Evolutionary conservation across 2,329 filamentous ascomycete species (phyloP), one percentile per base, ranked within the genome.

Genomic region (Colletotrichum neosansevieriae): DNA sequence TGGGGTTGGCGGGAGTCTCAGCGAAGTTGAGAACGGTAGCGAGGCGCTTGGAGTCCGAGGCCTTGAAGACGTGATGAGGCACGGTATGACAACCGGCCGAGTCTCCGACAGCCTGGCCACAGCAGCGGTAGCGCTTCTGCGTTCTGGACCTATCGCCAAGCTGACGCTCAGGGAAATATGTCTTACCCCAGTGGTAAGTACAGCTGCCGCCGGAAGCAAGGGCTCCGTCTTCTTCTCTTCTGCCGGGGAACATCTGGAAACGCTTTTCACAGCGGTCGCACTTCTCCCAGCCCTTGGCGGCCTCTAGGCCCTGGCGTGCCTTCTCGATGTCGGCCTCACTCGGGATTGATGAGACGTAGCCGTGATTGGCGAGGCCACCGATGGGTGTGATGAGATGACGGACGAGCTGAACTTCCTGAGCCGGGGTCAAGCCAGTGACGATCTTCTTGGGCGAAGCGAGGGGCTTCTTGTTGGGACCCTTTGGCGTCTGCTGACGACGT

Each of bases 221-320:
- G 2, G 92, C 85, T 0, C 90, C 91, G 51, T 97, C 96, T 72
- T 90, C 86, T 67, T 90, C 87, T 61, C 94, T 88, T 47, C 95
- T 89, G 3, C 94, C 93, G 0, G 94, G 94, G 72, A 97, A 98
- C 3, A 97, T 93, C 75, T 97, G 93, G 75, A 99, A 99, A 21
- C 95, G 90, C 38, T 89, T 89, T 47, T 85, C 85, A 79, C 96
- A 99, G 19, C 96, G 91, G 75, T 97, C 94, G 74, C 96, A 99
- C 57, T 89, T 86, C 80, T 99, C 96, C 85, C 91, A 97, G 54
- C 93, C 93, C 59, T 89, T 86, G 12, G 91, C 88, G 7, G 89
- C 84, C 54, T 88, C 83, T 0, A 93, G 84, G 0, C 90, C 93
- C 49, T 86, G 84, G 38, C 83, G 87, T 0, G 93, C 91, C 58